These are phyloP conservation scores for Saururus chinensis DNA, from an alignment of 164 flowering plant genomes.

Conservation along the genomic window DNA sequence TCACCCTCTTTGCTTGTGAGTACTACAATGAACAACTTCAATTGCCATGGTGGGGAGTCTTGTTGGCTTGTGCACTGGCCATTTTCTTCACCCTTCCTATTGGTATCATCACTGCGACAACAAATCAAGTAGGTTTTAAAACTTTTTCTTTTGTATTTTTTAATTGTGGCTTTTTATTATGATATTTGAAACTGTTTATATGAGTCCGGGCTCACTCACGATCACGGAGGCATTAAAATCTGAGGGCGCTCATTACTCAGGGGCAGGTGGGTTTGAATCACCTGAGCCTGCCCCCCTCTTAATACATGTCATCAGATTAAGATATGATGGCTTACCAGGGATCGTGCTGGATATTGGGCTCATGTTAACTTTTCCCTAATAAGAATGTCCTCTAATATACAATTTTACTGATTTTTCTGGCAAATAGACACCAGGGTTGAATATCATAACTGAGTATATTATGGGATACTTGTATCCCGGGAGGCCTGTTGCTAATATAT, in stretches of 20 bases:
- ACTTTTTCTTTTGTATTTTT: neutral
- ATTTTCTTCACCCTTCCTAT: constrained; percentile 76
- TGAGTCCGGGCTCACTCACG: too few relatives aligned
- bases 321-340: too few relatives aligned
- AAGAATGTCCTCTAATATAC: neutral
- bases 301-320: too few relatives aligned
- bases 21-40: constrained; percentile 69
- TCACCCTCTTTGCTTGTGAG: constrained; percentile 50
- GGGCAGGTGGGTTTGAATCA: too few relatives aligned
- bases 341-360: too few relatives aligned
- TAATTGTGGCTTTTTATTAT: neutral
- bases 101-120: constrained; percentile 79
- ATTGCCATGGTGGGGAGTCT: constrained; percentile 84
- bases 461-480: constrained; percentile 84
- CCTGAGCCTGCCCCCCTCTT: too few relatives aligned
- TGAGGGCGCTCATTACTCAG: too few relatives aligned
- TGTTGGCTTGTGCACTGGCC: constrained; percentile 61
- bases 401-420: neutral
- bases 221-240: too few relatives aligned
- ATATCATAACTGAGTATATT: constrained; percentile 66
- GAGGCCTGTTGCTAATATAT: constrained; percentile 78
- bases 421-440: constrained; percentile 54
- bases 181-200: neutral
- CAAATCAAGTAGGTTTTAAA: constrained; percentile 48
- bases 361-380: too few relatives aligned